A percentile compares a stretch with the other conserved stretches of the same genome.
Conservation (phyloP, 2,329 filamentous ascomycete species). For the Nemania sp. region DNA sequence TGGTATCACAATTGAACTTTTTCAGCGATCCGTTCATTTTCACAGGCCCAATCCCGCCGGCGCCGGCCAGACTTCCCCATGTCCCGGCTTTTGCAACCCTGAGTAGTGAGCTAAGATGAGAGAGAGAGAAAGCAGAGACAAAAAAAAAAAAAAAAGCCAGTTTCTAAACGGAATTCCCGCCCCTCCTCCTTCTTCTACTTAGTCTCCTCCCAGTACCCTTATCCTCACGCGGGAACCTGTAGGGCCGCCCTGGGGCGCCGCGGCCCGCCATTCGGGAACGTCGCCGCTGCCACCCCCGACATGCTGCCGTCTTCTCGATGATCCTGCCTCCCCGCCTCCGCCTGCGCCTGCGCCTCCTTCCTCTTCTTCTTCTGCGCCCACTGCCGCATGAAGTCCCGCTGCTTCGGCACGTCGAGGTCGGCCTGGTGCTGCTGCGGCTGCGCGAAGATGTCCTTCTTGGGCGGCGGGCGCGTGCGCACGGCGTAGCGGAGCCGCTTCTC, state of each 20-base stretch:
- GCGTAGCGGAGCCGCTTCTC: conserved; percentile 72
- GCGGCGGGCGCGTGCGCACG: conserved; percentile 66
- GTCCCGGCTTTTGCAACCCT: too few relatives aligned
- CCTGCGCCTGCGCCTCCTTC: background rate
- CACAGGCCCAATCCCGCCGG: background rate
- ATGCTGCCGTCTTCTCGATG: background rate
- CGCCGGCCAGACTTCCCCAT: too few relatives aligned
- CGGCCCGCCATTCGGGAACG: background rate
- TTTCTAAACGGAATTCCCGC: too few relatives aligned
- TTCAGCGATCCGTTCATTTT: too few relatives aligned
- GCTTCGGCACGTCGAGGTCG: conserved; percentile 48
- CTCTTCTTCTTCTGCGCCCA: conserved; percentile 39
- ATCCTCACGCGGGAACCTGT: conserved; percentile 12
- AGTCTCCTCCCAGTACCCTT: too few relatives aligned
- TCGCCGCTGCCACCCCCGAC: background rate
- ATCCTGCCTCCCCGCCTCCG: background rate
- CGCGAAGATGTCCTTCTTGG: conserved; percentile 58
- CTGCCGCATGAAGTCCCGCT: conserved; percentile 55
- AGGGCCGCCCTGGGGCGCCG: background rate
- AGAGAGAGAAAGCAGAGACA: too few relatives aligned
- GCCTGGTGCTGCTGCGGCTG: conserved; percentile 13
- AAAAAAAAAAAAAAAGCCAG: too few relatives aligned
- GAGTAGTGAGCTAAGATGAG: too few relatives aligned
- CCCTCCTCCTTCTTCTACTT: background rate
- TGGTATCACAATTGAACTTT: conserved; percentile 25